Evolutionary conservation across 768 basidiomycete genomes (phyloP).

Genomic region (Mycena haematopus): DNA sequence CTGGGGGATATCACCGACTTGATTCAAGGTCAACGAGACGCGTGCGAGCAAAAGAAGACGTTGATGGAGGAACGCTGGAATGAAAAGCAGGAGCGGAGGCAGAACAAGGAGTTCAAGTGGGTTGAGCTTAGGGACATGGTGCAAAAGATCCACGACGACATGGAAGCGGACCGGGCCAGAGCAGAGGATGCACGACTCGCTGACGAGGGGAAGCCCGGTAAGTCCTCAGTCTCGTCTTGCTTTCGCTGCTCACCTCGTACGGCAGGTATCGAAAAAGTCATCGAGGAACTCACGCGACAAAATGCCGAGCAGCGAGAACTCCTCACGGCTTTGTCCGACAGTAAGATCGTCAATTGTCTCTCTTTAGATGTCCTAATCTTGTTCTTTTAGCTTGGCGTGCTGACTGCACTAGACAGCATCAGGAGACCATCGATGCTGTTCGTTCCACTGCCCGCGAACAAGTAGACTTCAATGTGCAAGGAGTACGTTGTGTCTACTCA

Average conservation of each 20-base stretch:
- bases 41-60: constrained; percentile 63
- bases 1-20: constrained; percentile 76
- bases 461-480: constrained; percentile 85
- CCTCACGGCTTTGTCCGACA: constrained; percentile 59
- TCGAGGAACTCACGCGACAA: constrained; percentile 64
- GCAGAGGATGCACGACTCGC: constrained; percentile 60
- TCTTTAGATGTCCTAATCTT: constrained; percentile 20
- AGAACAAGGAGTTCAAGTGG: constrained; percentile 63
- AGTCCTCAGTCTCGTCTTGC: constrained; percentile 38
- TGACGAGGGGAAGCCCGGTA: constrained; percentile 60
- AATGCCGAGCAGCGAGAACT: constrained; percentile 65
- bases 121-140: constrained; percentile 68
- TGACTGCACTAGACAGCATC: constrained; percentile 68
- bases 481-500: constrained; percentile 46
- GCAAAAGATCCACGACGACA: constrained; percentile 60
- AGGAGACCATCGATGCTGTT: constrained; percentile 71
- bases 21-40: constrained; percentile 69
- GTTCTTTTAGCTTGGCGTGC: constrained; percentile 64
- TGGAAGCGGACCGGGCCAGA: constrained; percentile 55
- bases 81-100: constrained; percentile 64
- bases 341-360: constrained; percentile 46
- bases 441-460: constrained; percentile 75
- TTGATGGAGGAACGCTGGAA: constrained; percentile 66
- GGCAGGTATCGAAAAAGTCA: constrained; percentile 63
- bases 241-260: constrained; percentile 19